Conservation (phyloP, 768 basidiomycete genomes). For the Hygrophorus russula region DNA sequence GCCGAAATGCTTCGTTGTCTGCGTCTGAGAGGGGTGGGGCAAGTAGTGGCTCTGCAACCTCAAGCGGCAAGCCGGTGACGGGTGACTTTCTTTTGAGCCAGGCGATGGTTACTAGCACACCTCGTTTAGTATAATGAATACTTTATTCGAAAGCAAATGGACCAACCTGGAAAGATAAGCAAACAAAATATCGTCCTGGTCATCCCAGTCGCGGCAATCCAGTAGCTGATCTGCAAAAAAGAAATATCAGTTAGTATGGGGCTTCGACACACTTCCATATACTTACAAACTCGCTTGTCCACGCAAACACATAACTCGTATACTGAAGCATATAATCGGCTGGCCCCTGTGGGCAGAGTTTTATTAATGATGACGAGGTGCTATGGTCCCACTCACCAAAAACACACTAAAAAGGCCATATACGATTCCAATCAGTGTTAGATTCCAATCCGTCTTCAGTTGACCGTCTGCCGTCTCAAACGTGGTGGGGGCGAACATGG, state of each 20-base stretch:
- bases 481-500: slow-evolving; percentile 43
- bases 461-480: slow-evolving; percentile 17
- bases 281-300: slow-evolving; percentile 53
- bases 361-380: not conserved
- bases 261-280: not conserved
- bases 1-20: slow-evolving; percentile 10
- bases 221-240: slow-evolving; percentile 46
- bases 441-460: slow-evolving; percentile 57
- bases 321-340: slow-evolving; percentile 52
- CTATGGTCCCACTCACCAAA: slow-evolving; percentile 24
- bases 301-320: slow-evolving; percentile 45
- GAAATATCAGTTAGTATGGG: not conserved
- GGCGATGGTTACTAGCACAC: slow-evolving; percentile 38
- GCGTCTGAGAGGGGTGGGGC: slow-evolving; percentile 16
- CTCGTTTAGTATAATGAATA: too few species aligned
- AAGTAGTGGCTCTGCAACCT: slow-evolving; percentile 18
- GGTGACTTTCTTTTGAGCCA: slow-evolving; percentile 33
- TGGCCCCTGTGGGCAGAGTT: slow-evolving; percentile 29
- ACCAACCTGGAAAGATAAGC: slow-evolving; percentile 49
- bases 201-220: slow-evolving; percentile 41
- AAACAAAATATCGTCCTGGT: slow-evolving; percentile 44
- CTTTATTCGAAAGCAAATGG: not conserved
- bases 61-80: slow-evolving; percentile 13
- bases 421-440: slow-evolving; percentile 42
- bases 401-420: slow-evolving; percentile 38